phyloP scores from a whole-genome alignment of 805 yeast genomes.

The Ogataea pignaliae region DNA sequence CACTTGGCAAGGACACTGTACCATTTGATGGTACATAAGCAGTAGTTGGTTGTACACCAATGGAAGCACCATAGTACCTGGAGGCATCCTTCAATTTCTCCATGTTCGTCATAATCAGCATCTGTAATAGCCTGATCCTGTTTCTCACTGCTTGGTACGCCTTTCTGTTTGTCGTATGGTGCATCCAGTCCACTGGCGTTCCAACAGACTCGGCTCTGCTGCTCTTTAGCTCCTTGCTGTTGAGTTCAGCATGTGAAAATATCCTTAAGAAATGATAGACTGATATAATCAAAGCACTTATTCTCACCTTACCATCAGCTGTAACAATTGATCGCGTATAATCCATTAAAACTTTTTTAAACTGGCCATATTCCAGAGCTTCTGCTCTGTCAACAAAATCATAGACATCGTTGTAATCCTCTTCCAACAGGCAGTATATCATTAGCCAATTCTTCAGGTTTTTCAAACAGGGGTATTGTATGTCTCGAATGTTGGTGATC shows the following conservation, averaged over 20 bases:
- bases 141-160: slow-evolving; percentile 8
- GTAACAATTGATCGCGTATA: no score
- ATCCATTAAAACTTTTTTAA: neutral
- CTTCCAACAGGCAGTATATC: slow-evolving; percentile 8
- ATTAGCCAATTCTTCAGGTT: slow-evolving; percentile 14
- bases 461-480: slow-evolving; percentile 10
- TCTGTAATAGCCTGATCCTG: slow-evolving; percentile 18
- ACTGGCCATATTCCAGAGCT: neutral
- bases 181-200: neutral
- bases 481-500: slow-evolving; percentile 8
- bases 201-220: neutral
- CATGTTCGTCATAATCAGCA: slow-evolving; percentile 13
- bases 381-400: neutral
- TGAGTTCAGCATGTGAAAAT: slow-evolving; percentile 7
- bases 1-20: no score
- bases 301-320: no score
- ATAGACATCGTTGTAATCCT: slow-evolving; percentile 12
- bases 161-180: slow-evolving; percentile 6
- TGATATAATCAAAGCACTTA: slow-evolving; percentile 2
- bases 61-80: slow-evolving; percentile 5
- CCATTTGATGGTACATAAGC: no score
- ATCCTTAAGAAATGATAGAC: slow-evolving; percentile 9
- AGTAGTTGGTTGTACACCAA: no score
- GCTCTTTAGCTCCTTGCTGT: neutral
- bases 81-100: neutral